Conservation (phyloP, 2,329 filamentous ascomycete species). For the Dactylonectria macrodidyma region DNA sequence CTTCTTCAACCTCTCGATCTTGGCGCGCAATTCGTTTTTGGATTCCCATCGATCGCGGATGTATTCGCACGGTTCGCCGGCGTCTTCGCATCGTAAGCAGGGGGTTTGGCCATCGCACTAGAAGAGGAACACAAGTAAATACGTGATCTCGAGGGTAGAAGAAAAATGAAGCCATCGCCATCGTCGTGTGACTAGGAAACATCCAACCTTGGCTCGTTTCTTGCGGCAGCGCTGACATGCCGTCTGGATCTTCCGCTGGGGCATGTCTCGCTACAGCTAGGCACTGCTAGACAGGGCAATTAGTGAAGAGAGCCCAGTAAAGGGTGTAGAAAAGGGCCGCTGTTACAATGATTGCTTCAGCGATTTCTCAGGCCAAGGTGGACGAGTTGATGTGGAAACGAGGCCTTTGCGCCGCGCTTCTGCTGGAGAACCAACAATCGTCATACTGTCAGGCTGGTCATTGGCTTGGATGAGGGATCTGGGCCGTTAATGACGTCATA, state of each 20-base stretch:
- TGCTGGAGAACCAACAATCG: too few species aligned
- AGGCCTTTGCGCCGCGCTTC: too few species aligned
- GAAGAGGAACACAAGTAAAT: too few species aligned
- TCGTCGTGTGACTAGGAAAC: not conserved
- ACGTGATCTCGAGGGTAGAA: not conserved
- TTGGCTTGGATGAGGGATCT: too few species aligned
- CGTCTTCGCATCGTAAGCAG: not conserved
- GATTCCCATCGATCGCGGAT: conserved; percentile 17
- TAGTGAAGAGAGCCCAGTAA: too few species aligned
- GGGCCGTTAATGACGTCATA: too few species aligned
- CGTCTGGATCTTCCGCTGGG: not conserved
- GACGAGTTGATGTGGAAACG: too few species aligned
- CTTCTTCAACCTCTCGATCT: conserved; percentile 41
- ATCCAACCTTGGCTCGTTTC: conserved; percentile 32
- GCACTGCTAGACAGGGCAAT: too few species aligned
- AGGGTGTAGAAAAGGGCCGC: too few species aligned
- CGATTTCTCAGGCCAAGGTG: too few species aligned
- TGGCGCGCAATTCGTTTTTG: conserved; percentile 39
- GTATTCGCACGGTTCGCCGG: conserved; percentile 27
- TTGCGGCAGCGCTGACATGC: conserved; percentile 34
- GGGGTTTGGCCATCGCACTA: not conserved
- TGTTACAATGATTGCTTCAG: too few species aligned
- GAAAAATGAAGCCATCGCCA: not conserved
- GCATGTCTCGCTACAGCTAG: not conserved
- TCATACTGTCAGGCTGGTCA: too few species aligned